Conservation (phyloP, 1,139 yeast genomes). For the Arxiozyma bovina region DNA sequence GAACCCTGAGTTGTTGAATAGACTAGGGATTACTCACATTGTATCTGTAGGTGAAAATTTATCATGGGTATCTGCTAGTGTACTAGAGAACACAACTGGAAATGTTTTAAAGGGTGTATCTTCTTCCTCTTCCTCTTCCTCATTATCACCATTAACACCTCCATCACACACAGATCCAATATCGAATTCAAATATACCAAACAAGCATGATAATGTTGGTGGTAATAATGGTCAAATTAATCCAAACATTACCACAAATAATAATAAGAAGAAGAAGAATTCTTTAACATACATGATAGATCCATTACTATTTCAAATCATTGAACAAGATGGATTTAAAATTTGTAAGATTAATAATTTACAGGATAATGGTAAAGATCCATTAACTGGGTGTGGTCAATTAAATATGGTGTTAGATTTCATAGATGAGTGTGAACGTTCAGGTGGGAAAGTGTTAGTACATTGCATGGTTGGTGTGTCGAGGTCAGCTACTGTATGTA, state of each 20-base stretch:
- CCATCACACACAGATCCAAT: background rate
- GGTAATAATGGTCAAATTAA: background rate
- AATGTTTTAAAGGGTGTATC: conserved; percentile 1
- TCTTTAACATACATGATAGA: background rate
- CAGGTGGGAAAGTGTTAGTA: conserved; percentile 49
- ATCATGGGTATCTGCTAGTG: conserved; percentile 40
- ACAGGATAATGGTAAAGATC: conserved; percentile 47
- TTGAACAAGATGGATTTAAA: conserved; percentile 30
- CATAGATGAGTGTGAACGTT: conserved; percentile 35
- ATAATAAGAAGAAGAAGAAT: background rate
- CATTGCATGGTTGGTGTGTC: conserved; percentile 93
- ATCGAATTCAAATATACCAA: background rate
- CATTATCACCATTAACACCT: conserved; percentile 14
- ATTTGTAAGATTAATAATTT: conserved; percentile 35
- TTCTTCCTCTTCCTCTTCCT: background rate
- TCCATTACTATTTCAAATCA: conserved; percentile 13
- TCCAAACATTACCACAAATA: background rate
- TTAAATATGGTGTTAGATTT: conserved; percentile 37
- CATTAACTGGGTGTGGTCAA: conserved; percentile 37
- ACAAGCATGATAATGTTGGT: background rate
- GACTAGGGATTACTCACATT: conserved; percentile 63
- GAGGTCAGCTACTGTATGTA: conserved; percentile 80
- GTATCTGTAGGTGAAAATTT: conserved; percentile 82
- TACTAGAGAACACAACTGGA: background rate
- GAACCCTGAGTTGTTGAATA: conserved; percentile 51